Evolutionary conservation across 192 early-diverging fungal genomes (phyloP), one percentile per base, ranked within the genome.

Genomic region (Backusella circina): DNA sequence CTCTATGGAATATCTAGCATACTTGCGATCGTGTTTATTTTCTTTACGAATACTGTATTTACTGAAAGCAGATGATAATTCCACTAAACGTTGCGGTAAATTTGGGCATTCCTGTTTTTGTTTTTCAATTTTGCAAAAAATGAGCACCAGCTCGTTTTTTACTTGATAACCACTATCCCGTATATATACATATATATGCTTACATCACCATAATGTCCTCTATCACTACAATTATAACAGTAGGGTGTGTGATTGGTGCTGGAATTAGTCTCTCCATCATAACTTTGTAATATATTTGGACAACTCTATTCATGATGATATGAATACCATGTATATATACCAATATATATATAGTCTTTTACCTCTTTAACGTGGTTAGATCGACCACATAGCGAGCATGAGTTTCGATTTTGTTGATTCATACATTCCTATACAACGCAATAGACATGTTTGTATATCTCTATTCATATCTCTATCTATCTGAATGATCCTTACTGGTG

Each of bases 181-280:
- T n/a, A n/a, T n/a, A n/a, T n/a, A 26, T 26, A 6, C 21, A 0
- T 12, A 66, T 15, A 26, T 15, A 18, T 12, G 31, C 69, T 41
- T 44, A 41, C 69, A 44, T 71, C 69, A 0, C 69, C 69, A 30
- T 44, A 71, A 18, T 71, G 69, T 0, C 38, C 38, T 18, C 16
- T 71, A 16, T 71, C 39, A 18, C 38, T 41, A 50, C 69, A 71
- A 30, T 71, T 44, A 16, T 71, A 71, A 18, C 69, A 71, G 28
- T 30, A 71, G 0, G 39, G 28, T 5, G 21, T 44, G 21, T 28
- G 26, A 18, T 30, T 41, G 12, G 10, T 71, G 15, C 0, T 71
- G 9, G 33, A 12, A 35, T 68, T 2, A 21, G 13, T 9, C 7
- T 68, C 67, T 23, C 18, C 36, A 2, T 37, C 23, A 30, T 71